Evolutionary conservation across 306 rosid species (phyloP).

Genomic region (Ziziphus jujuba): DNA sequence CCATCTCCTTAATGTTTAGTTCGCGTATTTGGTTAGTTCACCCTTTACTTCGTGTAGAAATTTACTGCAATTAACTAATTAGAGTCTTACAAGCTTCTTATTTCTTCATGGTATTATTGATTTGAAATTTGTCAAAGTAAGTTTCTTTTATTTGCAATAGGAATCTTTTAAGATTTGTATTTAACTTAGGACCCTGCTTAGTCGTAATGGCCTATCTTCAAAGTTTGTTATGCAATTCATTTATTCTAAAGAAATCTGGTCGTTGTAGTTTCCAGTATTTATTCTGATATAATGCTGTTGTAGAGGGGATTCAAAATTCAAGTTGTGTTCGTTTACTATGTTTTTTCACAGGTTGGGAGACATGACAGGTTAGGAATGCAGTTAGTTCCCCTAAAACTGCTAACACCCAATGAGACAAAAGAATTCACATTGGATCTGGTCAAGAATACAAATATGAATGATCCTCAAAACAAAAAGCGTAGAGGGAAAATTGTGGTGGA

Average conservation of each 20-base stretch:
- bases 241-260: background rate
- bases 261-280: background rate
- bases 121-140: background rate
- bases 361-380: constrained; percentile 91
- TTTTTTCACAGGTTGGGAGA: constrained; percentile 66
- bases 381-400: constrained; percentile 66
- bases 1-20: background rate
- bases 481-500: constrained; percentile 76
- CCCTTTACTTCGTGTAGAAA: no score
- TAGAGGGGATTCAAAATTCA: background rate
- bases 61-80: no score
- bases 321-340: constrained; percentile 2
- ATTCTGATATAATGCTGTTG: no score
- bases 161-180: background rate
- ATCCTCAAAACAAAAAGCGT: constrained; percentile 58
- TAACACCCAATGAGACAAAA: constrained; percentile 55
- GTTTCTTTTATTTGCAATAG: background rate
- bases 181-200: background rate
- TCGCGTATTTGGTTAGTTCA: background rate
- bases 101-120: no score
- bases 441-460: constrained; percentile 61
- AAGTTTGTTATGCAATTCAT: background rate
- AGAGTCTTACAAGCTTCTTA: no score
- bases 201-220: background rate
- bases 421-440: constrained; percentile 70